phyloP scores from a whole-genome alignment of 495 filamentous ascomycete genomes.

The Hypoxylon intermedium region DNA sequence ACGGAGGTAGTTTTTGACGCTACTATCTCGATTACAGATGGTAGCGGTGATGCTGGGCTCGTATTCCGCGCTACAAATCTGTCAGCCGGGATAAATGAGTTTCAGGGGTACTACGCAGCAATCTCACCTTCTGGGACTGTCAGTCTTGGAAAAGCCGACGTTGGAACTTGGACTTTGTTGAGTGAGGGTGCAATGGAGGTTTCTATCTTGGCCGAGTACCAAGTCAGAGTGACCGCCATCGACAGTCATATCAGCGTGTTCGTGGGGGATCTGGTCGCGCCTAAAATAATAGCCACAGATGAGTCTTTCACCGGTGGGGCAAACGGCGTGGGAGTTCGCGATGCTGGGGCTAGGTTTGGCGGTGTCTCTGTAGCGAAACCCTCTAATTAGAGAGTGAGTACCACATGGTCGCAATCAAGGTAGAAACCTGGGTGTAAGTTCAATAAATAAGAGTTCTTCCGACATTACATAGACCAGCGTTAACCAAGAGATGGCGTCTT shows the following conservation, averaged over 20 bases:
- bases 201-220: slow-evolving; percentile 13
- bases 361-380: slow-evolving; percentile 37
- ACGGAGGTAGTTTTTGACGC: slow-evolving; percentile 38
- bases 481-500: too few species aligned
- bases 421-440: too few species aligned
- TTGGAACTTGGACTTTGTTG: slow-evolving; percentile 14
- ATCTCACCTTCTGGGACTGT: slow-evolving; percentile 25
- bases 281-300: slow-evolving; percentile 27
- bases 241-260: slow-evolving; percentile 35
- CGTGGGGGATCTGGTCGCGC: slow-evolving; percentile 23
- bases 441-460: too few species aligned
- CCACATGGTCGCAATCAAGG: too few species aligned
- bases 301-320: slow-evolving; percentile 25
- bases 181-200: slow-evolving; percentile 3
- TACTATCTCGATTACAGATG: slow-evolving; percentile 21
- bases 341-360: slow-evolving; percentile 24
- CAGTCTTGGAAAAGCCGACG: slow-evolving; percentile 21
- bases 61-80: slow-evolving; percentile 35
- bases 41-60: slow-evolving; percentile 36
- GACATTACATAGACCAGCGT: too few species aligned
- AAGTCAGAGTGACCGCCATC: slow-evolving; percentile 31
- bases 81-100: not conserved
- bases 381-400: not conserved
- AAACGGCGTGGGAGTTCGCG: slow-evolving; percentile 34
- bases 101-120: slow-evolving; percentile 29